Conservation (phyloP, 2,329 filamentous ascomycete species). For the Epichloe elymi region DNA sequence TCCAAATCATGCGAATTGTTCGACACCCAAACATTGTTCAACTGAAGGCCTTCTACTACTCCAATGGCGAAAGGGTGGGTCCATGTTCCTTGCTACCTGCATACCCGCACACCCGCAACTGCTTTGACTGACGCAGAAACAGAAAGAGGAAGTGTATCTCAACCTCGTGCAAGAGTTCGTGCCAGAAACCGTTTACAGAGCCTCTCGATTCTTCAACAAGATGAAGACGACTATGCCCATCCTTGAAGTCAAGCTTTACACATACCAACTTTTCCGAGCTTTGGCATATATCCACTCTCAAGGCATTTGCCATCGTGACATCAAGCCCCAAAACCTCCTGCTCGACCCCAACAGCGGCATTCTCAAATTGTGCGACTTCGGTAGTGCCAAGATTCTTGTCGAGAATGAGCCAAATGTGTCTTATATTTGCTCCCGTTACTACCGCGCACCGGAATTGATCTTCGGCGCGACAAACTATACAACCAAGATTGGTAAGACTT, state of each 20-base stretch:
- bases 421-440: conserved; percentile 98
- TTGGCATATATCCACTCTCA: conserved; percentile 98
- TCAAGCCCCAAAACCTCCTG: conserved; percentile 96
- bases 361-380: conserved; percentile 96
- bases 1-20: conserved; percentile 99
- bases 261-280: conserved; percentile 97
- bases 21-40: conserved; percentile 98
- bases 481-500: conserved; percentile 84
- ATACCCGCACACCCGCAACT: background rate
- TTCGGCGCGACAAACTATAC: conserved; percentile 99
- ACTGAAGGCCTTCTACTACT: conserved; percentile 98
- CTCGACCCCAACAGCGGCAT: conserved; percentile 84
- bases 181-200: conserved; percentile 94
- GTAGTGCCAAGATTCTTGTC: conserved; percentile 94
- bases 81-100: background rate
- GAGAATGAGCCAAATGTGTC: conserved; percentile 99
- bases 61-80: conserved; percentile 88
- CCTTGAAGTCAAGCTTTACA: conserved; percentile 97
- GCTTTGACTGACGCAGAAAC: conserved; percentile 1
- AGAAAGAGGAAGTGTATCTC: conserved; percentile 98
- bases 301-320: conserved; percentile 97
- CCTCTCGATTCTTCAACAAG: conserved; percentile 98
- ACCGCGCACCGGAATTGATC: conserved; percentile 93
- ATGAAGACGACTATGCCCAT: conserved; percentile 99
- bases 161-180: conserved; percentile 98